phyloP scores from a whole-genome alignment of 805 yeast species.

The Pichia insulana region DNA sequence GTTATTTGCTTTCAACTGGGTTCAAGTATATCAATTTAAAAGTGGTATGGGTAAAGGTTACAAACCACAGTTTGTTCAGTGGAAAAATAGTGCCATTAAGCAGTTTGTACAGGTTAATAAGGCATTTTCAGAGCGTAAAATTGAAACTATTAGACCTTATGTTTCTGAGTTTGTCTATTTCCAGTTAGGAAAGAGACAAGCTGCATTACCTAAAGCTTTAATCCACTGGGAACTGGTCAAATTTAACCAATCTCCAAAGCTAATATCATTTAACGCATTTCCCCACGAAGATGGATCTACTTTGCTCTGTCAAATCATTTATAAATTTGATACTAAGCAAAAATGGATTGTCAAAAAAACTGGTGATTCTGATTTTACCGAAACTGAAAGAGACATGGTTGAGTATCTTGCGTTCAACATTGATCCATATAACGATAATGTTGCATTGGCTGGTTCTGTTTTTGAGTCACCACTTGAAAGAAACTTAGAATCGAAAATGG shows the following conservation, averaged over 20 bases:
- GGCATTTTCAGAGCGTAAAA: constrained; percentile 58
- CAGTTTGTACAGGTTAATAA: constrained; percentile 69
- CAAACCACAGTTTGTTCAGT: constrained; percentile 59
- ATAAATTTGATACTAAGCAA: constrained; percentile 56
- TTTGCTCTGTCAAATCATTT: constrained; percentile 41
- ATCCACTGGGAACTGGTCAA: constrained; percentile 73
- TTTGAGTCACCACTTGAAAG: constrained; percentile 49
- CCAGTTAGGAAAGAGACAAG: constrained; percentile 44
- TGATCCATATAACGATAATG: constrained; percentile 49
- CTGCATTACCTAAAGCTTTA: constrained; percentile 47
- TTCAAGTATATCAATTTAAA: constrained; percentile 37
- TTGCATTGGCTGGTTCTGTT: constrained; percentile 55
- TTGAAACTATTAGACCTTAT: constrained; percentile 36
- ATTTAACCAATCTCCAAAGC: constrained; percentile 63
- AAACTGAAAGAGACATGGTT: constrained; percentile 42
- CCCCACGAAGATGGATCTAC: constrained; percentile 33
- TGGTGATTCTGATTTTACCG: constrained; percentile 36
- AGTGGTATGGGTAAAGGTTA: constrained; percentile 28
- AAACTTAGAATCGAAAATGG: constrained; percentile 22
- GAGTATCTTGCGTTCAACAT: constrained; percentile 57
- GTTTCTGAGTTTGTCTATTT: constrained; percentile 58
- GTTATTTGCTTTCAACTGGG: constrained; percentile 58
- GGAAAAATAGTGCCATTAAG: constrained; percentile 84
- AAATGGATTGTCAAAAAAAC: constrained; percentile 39
- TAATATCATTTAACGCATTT: constrained; percentile 56